Evolutionary conservation across 148 eudicot species (phyloP), one percentile per base, ranked within the genome.

Genomic region (Bassia scoparia): DNA sequence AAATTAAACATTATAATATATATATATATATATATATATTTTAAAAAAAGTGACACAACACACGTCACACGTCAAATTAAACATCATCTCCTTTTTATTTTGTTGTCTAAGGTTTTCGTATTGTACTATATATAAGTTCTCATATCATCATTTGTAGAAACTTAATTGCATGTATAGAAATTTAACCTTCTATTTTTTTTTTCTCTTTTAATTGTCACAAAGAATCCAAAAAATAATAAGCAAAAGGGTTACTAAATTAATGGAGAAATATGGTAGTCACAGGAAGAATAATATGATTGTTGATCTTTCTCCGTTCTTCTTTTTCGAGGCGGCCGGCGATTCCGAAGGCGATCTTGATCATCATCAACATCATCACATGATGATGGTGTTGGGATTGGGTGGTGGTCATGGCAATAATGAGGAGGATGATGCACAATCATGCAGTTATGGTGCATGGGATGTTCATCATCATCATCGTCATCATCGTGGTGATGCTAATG

Each of bases 311-410:
- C 69, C 79, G 46, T 89, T 77, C 81, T 72, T 89, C 73, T 71
- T 85, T 3, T 74, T 84, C 54, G 97, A 91, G 77, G 86, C 87
- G n/a, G 81, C 77, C 16, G 97, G 86, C 18, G 97, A 91, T 71
- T 91, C 97, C 0, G 97, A 91, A 58, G 81, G 80, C 0, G 83
- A 84, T 75, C 79, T 82, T 78, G 84, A 81, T 62, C 69, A 61
- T 26, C 54, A 54, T 31, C 61, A 65, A 48, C 49, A 69, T 29
- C 21, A 70, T 27, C 15, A n/a, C 64, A 68, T 75, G 71, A 9
- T 72, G 67, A 58, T 56, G 67, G 44, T 72, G 34, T 72, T 65
- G 46, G 67, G 62, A 13, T 20, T 70, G 30, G 34, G 67, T 33
- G 76, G 43, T 62, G 70, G 6, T 54, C 44, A 70, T 17, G 41